Evolutionary conservation across 495 filamentous ascomycete species (phyloP).

Genomic region (Astrothelium subdiscretum): DNA sequence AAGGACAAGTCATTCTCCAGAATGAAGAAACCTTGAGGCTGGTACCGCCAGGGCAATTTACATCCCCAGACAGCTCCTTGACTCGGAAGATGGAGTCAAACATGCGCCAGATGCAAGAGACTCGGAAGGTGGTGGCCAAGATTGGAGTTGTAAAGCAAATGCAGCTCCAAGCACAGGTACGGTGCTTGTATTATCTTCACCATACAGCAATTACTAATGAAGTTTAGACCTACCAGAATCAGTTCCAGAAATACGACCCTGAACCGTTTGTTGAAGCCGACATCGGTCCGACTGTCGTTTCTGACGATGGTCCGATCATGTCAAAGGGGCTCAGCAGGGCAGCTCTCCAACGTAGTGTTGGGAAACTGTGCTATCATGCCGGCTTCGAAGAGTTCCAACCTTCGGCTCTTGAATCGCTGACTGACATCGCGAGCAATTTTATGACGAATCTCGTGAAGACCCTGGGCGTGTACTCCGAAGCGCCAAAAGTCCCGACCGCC

Average conservation of each 20-base stretch:
- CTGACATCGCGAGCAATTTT: constrained; percentile 82
- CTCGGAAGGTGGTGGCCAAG: constrained; percentile 88
- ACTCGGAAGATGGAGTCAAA: constrained; percentile 79
- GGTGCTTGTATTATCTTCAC: too few species aligned
- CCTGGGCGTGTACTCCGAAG: constrained; percentile 69
- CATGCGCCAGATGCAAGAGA: constrained; percentile 92
- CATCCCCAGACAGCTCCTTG: constrained; percentile 62
- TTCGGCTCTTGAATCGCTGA: constrained; percentile 78
- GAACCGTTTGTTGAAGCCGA: constrained; percentile 83
- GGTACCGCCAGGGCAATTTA: constrained; percentile 62
- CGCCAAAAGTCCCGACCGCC: constrained; percentile 45
- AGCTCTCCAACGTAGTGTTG: constrained; percentile 78
- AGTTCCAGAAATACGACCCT: constrained; percentile 94
- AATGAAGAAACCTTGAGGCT: constrained; percentile 69
- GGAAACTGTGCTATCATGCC: constrained; percentile 90
- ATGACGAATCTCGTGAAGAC: constrained; percentile 73
- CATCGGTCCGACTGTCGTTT: constrained; percentile 70
- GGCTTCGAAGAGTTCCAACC: constrained; percentile 98
- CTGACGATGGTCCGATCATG: constrained; percentile 79
- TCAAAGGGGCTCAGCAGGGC: constrained; percentile 65
- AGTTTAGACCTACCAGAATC: constrained; percentile 82
- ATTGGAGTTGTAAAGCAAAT: constrained; percentile 98
- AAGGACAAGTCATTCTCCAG: constrained; percentile 76
- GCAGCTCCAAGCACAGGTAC: constrained; percentile 95
- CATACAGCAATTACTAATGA: neutral